phyloP scores from a whole-genome alignment of 306 rosid species.

The Quercus berberidifolia region DNA sequence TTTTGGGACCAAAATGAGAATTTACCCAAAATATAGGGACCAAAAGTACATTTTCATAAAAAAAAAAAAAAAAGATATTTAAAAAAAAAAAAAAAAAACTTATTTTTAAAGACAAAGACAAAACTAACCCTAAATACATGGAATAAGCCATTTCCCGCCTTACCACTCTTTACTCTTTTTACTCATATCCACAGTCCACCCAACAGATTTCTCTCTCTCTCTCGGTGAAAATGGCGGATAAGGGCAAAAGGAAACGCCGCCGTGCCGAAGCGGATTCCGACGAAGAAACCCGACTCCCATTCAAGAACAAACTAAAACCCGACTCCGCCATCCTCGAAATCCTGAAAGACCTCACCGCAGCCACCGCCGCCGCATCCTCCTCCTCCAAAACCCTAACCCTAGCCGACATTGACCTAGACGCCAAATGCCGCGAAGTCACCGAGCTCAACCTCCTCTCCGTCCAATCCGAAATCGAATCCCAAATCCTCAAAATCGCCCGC shows the following conservation, averaged over 20 bases:
- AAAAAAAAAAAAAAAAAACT: no score
- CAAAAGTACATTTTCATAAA: no score
- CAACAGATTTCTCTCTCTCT: background rate
- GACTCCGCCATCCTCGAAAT: constrained; percentile 34
- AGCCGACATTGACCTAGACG: constrained; percentile 63
- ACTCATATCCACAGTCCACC: background rate
- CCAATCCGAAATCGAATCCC: constrained; percentile 56
- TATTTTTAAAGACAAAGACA: no score
- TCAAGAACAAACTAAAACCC: constrained; percentile 38
- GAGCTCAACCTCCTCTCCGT: constrained; percentile 73
- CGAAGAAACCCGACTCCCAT: constrained; percentile 37
- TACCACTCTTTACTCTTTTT: background rate
- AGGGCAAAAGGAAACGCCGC: constrained; percentile 46
- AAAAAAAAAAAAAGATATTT: no score
- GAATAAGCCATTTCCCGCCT: background rate
- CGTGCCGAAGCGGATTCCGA: constrained; percentile 28
- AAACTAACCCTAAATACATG: no score
- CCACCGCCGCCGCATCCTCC: constrained; percentile 28
- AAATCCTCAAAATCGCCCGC: constrained; percentile 43
- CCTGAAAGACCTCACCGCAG: constrained; percentile 30
- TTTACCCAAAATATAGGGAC: no score
- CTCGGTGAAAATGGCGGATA: constrained; percentile 37
- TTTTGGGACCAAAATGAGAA: no score
- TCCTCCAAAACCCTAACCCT: constrained; percentile 65
- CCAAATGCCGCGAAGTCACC: constrained; percentile 71